Evolutionary conservation across 305 asterid species (phyloP).

Genomic region (Solanum chacoense): DNA sequence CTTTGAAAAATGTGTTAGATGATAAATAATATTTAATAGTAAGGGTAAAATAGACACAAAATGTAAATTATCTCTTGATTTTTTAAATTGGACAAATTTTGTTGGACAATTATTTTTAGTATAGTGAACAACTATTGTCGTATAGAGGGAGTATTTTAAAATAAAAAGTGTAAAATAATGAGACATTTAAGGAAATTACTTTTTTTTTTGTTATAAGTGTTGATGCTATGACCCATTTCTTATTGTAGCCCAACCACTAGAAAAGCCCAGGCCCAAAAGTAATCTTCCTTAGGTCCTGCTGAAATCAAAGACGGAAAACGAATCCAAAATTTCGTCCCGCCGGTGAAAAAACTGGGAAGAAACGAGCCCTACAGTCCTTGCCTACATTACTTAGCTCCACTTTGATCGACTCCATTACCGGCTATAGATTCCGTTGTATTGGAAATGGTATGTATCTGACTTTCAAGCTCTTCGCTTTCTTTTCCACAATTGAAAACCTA

Average conservation of each 20-base stretch:
- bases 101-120: neutral
- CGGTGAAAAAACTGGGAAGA: neutral
- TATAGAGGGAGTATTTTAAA: no score
- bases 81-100: neutral
- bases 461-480: neutral
- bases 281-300: neutral
- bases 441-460: neutral
- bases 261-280: neutral
- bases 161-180: neutral
- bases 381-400: neutral
- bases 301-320: neutral
- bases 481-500: neutral
- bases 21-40: no score
- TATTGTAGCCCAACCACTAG: neutral
- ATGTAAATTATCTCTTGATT: no score
- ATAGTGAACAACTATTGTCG: neutral
- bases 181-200: no score
- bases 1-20: no score
- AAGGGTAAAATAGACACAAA: no score
- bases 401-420: neutral
- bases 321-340: neutral
- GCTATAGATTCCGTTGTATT: neutral
- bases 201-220: neutral
- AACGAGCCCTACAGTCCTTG: neutral
- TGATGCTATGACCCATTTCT: neutral